These are phyloP conservation scores for Zymoseptoria tritici DNA, from an alignment of 2,329 filamentous ascomycete species.

Conservation along the genomic window DNA sequence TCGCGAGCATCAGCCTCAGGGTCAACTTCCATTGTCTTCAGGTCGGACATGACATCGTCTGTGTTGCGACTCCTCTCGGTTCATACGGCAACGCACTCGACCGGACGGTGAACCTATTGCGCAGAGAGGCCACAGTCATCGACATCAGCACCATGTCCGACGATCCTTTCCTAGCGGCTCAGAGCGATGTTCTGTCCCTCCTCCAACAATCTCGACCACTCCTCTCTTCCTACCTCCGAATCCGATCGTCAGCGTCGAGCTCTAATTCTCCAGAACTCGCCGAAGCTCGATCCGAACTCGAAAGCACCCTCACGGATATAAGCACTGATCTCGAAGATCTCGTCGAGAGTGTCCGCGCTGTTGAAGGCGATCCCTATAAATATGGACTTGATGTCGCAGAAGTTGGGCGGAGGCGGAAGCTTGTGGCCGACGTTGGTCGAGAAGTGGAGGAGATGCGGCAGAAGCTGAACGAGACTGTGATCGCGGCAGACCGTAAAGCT, in stretches of 20 bases:
- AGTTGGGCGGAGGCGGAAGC: slow-evolving; percentile 66
- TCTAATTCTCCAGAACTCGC: slow-evolving; percentile 62
- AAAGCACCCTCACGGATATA: slow-evolving; percentile 64
- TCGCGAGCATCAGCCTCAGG: not conserved
- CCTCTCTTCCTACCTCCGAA: slow-evolving; percentile 91
- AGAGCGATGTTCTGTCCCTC: slow-evolving; percentile 72
- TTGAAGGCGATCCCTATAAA: slow-evolving; percentile 78
- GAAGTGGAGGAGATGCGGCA: slow-evolving; percentile 86
- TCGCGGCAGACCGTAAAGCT: slow-evolving; percentile 35
- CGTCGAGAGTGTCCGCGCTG: slow-evolving; percentile 73
- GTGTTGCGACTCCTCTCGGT: not conserved
- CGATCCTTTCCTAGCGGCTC: slow-evolving; percentile 46
- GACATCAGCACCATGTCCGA: slow-evolving; percentile 23
- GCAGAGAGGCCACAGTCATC: not conserved
- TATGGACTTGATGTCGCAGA: slow-evolving; percentile 82
- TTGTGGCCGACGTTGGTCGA: slow-evolving; percentile 81
- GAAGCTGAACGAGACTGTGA: slow-evolving; percentile 60
- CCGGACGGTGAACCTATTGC: not conserved
- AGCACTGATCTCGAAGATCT: slow-evolving; percentile 84
- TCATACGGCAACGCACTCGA: not conserved
- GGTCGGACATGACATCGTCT: not conserved
- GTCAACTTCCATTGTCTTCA: not conserved
- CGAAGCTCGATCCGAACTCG: slow-evolving; percentile 65
- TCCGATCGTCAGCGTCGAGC: slow-evolving; percentile 72
- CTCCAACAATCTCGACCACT: slow-evolving; percentile 74